Conservation (phyloP, 2,329 filamentous ascomycete genomes). For the Aureobasidium leucospermi region DNA sequence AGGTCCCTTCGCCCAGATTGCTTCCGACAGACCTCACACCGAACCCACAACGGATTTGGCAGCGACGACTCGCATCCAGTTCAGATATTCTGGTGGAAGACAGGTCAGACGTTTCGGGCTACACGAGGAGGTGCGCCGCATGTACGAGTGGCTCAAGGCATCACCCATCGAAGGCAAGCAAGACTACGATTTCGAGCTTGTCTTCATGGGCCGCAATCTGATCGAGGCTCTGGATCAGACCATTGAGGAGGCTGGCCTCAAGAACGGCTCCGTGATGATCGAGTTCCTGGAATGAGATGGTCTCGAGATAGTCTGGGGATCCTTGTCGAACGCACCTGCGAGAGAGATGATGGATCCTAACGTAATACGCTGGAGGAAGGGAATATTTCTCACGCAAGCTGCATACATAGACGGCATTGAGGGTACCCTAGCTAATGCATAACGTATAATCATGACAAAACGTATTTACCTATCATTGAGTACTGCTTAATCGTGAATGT, state of each 20-base stretch:
- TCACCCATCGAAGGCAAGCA: conserved; percentile 73
- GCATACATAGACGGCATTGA: neutral
- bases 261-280: conserved; percentile 92
- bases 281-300: conserved; percentile 51
- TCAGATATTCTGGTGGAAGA: conserved; percentile 75
- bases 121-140: conserved; percentile 66
- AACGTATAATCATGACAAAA: conserved; percentile 1
- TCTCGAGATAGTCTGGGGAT: neutral
- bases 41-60: conserved; percentile 65
- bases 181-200: conserved; percentile 76
- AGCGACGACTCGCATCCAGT: conserved; percentile 81
- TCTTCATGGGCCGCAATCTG: conserved; percentile 79
- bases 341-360: too few relatives aligned
- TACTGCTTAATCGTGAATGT: too few relatives aligned
- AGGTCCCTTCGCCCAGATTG: conserved; percentile 61
- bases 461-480: neutral
- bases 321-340: neutral
- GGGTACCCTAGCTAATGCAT: conserved; percentile 5
- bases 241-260: conserved; percentile 75
- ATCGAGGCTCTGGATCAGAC: conserved; percentile 64
- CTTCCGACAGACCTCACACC: conserved; percentile 62
- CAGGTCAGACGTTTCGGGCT: conserved; percentile 80
- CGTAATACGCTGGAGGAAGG: neutral
- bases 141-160: conserved; percentile 97
- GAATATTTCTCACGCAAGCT: neutral